Percentiles rank a stretch among this genome's conserved stretches.
Evolutionary conservation across 164 flowering plant species (phyloP).

Genomic region (Houttuynia cordata): DNA sequence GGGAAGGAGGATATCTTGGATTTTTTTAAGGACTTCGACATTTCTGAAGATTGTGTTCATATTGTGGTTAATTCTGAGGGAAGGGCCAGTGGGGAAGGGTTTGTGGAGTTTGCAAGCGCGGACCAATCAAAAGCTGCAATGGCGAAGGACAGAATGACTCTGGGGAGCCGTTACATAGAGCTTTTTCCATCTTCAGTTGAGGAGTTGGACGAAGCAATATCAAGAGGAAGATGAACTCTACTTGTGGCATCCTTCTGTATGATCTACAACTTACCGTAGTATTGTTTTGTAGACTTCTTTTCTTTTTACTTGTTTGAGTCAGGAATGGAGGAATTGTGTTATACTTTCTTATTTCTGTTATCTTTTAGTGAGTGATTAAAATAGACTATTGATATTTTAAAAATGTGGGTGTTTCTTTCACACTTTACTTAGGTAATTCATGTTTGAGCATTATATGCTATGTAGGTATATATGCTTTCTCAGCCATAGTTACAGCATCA

Average conservation of each 20-base stretch:
- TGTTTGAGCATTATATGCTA: too few species aligned
- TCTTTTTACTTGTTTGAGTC: too few species aligned
- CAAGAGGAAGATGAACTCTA: conserved; percentile 46
- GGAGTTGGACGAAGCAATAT: conserved; percentile 62
- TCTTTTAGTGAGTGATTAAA: too few species aligned
- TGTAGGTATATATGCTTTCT: too few species aligned
- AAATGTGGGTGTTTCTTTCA: too few species aligned
- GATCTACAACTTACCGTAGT: too few species aligned
- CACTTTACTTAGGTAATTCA: too few species aligned
- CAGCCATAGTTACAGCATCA: too few species aligned
- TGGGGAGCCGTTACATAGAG: conserved; percentile 87
- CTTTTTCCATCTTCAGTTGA: conserved; percentile 62
- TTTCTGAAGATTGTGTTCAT: conserved; percentile 59
- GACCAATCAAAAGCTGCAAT: conserved; percentile 86
- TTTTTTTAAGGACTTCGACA: conserved; percentile 67
- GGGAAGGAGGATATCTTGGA: conserved; percentile 69
- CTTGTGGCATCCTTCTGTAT: not conserved
- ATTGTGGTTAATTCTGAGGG: conserved; percentile 53
- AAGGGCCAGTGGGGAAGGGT: conserved; percentile 82
- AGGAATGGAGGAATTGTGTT: too few species aligned
- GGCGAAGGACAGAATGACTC: conserved; percentile 76
- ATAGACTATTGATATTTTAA: too few species aligned
- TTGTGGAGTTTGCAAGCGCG: conserved; percentile 65
- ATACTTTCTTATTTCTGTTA: too few species aligned
- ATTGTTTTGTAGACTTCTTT: not conserved